Percentiles rank a stretch among this genome's conserved stretches.
These are phyloP conservation scores for Phytophthora sansomeana DNA, from an alignment of 352 stramenopile genomes.

Conservation along the genomic window DNA sequence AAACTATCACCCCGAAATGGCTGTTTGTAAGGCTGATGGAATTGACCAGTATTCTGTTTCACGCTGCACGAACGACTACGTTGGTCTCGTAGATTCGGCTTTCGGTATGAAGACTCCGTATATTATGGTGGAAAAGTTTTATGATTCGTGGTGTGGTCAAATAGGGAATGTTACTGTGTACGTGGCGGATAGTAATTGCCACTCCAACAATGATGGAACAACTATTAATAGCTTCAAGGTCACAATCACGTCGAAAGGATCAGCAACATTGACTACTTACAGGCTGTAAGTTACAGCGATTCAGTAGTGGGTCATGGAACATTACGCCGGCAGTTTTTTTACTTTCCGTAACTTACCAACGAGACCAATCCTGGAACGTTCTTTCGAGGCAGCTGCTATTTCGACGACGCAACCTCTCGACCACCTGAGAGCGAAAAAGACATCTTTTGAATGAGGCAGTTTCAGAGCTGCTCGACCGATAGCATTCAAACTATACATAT, in stretches of 20 bases:
- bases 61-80: conserved; percentile 3
- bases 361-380: no score
- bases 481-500: no score
- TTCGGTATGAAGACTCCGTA: conserved; percentile 7
- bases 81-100: background rate
- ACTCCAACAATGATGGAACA: conserved; percentile 10
- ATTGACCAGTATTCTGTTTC: conserved; percentile 1
- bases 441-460: no score
- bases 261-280: conserved; percentile 16
- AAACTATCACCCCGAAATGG: background rate
- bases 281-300: no score
- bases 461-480: no score
- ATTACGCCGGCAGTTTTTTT: no score
- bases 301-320: no score
- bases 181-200: conserved; percentile 7
- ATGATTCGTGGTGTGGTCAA: conserved; percentile 10
- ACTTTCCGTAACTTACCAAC: no score
- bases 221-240: conserved; percentile 19
- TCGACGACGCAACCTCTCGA: no score
- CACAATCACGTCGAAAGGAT: background rate
- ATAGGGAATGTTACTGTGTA: conserved; percentile 3
- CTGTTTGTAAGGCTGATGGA: conserved; percentile 1
- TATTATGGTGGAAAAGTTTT: conserved; percentile 17
- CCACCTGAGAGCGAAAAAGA: no score
- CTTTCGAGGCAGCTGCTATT: no score